These are phyloP conservation scores for Rhizopus stolonifer DNA, from an alignment of 371 early-diverging fungal species.

Conservation along the genomic window DNA sequence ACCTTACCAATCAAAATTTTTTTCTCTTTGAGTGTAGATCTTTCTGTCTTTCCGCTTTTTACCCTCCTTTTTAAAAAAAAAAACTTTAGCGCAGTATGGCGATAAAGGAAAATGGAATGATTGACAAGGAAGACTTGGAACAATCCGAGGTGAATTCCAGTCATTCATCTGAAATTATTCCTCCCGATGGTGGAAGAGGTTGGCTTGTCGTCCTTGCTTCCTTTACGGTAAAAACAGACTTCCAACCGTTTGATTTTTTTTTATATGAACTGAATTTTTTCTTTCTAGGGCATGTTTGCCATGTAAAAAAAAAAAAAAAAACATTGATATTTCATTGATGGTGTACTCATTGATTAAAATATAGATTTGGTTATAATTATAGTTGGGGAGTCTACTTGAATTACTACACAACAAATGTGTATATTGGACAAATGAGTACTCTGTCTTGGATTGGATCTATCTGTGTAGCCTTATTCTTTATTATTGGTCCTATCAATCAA, in stretches of 20 bases:
- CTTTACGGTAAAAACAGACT: constrained; percentile 48
- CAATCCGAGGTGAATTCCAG: background rate
- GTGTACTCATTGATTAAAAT: background rate
- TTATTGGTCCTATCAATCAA: constrained; percentile 31
- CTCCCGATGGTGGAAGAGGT: constrained; percentile 45
- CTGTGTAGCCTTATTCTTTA: constrained; percentile 31
- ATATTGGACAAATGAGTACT: constrained; percentile 22
- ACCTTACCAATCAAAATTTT: background rate
- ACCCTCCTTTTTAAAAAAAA: background rate
- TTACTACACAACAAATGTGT: constrained; percentile 24
- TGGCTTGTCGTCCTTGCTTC: constrained; percentile 47
- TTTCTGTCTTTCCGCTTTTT: background rate
- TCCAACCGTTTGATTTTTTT: too few species aligned
- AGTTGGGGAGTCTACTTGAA: constrained; percentile 32
- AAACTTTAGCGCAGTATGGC: background rate
- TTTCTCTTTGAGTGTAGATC: background rate
- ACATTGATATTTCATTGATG: too few species aligned
- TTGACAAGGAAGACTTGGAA: background rate
- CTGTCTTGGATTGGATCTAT: constrained; percentile 39
- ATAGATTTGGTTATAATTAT: constrained; percentile 34
- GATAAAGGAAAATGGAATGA: background rate
- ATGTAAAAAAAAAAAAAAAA: constrained; percentile 26
- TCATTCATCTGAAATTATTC: constrained; percentile 12
- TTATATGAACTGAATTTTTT: too few species aligned
- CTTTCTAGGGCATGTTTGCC: constrained; percentile 27